Percentiles rank a stretch among this genome's conserved stretches.
Evolutionary conservation across 768 basidiomycete genomes (phyloP).

Genomic region (Dendrothele bispora): DNA sequence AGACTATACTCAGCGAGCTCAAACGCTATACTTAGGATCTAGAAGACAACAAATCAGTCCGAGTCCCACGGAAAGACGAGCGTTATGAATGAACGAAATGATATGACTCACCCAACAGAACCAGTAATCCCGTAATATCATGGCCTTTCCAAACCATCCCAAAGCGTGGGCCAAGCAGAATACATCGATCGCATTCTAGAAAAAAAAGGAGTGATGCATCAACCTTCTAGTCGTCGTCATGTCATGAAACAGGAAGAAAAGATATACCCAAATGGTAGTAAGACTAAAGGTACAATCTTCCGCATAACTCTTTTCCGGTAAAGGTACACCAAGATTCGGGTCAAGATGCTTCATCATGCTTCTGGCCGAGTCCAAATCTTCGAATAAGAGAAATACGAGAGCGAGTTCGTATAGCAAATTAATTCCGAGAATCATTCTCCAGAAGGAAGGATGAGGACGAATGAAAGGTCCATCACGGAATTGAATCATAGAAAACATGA

Average conservation of each 20-base stretch:
- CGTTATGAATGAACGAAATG: slow-evolving; percentile 3
- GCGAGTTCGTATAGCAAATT: slow-evolving; percentile 84
- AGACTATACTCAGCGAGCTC: slow-evolving; percentile 88
- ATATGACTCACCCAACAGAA: slow-evolving; percentile 76
- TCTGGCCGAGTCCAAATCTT: slow-evolving; percentile 77
- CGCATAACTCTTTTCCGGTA: slow-evolving; percentile 86
- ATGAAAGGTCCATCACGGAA: slow-evolving; percentile 90
- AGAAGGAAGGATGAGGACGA: slow-evolving; percentile 85
- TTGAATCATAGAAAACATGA: slow-evolving; percentile 83
- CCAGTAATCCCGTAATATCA: slow-evolving; percentile 91
- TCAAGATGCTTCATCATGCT: slow-evolving; percentile 81
- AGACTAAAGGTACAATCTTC: slow-evolving; percentile 72
- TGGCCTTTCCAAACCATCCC: slow-evolving; percentile 91
- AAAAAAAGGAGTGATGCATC: slow-evolving; percentile 2
- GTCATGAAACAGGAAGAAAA: too few species aligned
- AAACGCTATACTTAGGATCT: slow-evolving; percentile 88
- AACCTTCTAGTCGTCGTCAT: neutral
- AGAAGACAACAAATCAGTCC: neutral
- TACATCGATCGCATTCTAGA: slow-evolving; percentile 77
- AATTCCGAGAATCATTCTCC: slow-evolving; percentile 76
- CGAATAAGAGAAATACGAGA: slow-evolving; percentile 83
- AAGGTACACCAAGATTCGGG: slow-evolving; percentile 62
- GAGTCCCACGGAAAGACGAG: neutral
- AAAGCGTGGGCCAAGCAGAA: slow-evolving; percentile 85
- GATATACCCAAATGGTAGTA: slow-evolving; percentile 70